phyloP scores from a whole-genome alignment of 1,284 basidiomycete species.

The Trametes versicolor region DNA sequence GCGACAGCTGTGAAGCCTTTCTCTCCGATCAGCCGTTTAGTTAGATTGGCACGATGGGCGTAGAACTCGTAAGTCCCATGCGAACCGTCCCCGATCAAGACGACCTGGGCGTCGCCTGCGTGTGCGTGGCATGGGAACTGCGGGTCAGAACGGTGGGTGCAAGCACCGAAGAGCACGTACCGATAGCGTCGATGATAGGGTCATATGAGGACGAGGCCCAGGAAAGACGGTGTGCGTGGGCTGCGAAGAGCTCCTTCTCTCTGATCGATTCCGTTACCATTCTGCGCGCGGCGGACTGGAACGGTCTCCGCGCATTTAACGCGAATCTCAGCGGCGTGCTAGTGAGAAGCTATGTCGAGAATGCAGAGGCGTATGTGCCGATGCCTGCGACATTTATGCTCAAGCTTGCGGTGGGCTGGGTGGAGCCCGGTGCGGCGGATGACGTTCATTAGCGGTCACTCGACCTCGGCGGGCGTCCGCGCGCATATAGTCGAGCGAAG shows the following conservation, averaged over 20 bases:
- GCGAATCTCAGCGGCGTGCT: conserved; percentile 2
- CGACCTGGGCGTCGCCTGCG: conserved; percentile 38
- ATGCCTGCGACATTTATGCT: conserved; percentile 3
- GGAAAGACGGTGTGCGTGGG: conserved; percentile 34
- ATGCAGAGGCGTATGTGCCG: background rate
- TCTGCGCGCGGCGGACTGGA: conserved; percentile 13
- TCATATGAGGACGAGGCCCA: conserved; percentile 37
- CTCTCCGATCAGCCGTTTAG: conserved; percentile 43
- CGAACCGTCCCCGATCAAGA: conserved; percentile 44
- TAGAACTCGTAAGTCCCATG: conserved; percentile 46
- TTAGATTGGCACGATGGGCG: conserved; percentile 44
- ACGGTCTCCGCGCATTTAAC: background rate
- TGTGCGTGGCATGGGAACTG: conserved; percentile 27
- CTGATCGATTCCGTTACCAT: conserved; percentile 26
- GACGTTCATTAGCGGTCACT: conserved; percentile 16
- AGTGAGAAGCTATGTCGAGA: conserved; percentile 3
- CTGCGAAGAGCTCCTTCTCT: conserved; percentile 35
- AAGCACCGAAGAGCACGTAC: conserved; percentile 21
- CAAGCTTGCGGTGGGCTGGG: background rate
- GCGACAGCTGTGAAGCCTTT: conserved; percentile 45
- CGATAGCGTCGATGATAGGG: conserved; percentile 39
- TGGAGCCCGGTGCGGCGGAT: conserved; percentile 12
- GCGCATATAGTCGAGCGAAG: background rate
- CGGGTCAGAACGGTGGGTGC: conserved; percentile 4
- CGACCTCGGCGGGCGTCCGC: background rate